Base-by-base conservation (phyloP, 768 basidiomycete species). In the Amanita molliuscula region DNA sequence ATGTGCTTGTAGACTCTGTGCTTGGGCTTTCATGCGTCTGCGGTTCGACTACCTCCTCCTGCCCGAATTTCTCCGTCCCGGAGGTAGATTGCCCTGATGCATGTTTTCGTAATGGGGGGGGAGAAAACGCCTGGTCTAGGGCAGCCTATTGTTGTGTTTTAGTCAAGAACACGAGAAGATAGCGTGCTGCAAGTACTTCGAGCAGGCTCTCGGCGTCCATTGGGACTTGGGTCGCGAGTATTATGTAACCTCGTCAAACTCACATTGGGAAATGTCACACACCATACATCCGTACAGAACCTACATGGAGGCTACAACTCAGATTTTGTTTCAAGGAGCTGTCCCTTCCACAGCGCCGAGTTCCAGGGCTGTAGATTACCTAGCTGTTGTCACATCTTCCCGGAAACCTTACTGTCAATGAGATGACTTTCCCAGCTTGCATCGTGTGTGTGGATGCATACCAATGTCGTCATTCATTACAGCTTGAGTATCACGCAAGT, bases 121-220 rank as follows among this genome's bases (percentile, higher is more conserved):
- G 56, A 7, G 58, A 50, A 54, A 68, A 68, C 6, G 67, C 62
- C 44, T 64, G 58, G 21, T 61, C 58, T 44, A 70, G 58, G 28
- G 64, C 67, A 23, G 64, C 58, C 68, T 70, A 47, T 33, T 34
- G 28, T 35, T 46, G 41, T 31, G 42, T n/a, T 46, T 31, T 44
- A 29, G 36, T 33, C 40, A 45, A 47, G 20, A 41, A n/a, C 42
- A 49, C 16, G 25, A 35, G 13, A 47, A 50, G 6, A 33, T 23
- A 45, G n/a, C 36, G 6, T 3, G 28, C 26, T 31, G 40, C 29
- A 54, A 6, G n/a, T 52, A 67, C 67, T 58, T 65, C 63, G 50
- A 69, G 59, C 38, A 66, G 62, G 53, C 64, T 59, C 36, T 61
- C 57, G 31, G 59, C 57, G 44, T 61, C 57, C 48, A 48, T 48